A percentile compares a stretch with the other conserved stretches of the same genome.
Conservation (phyloP, 108 stramenopile species). For the Cyclotella cryptica region DNA sequence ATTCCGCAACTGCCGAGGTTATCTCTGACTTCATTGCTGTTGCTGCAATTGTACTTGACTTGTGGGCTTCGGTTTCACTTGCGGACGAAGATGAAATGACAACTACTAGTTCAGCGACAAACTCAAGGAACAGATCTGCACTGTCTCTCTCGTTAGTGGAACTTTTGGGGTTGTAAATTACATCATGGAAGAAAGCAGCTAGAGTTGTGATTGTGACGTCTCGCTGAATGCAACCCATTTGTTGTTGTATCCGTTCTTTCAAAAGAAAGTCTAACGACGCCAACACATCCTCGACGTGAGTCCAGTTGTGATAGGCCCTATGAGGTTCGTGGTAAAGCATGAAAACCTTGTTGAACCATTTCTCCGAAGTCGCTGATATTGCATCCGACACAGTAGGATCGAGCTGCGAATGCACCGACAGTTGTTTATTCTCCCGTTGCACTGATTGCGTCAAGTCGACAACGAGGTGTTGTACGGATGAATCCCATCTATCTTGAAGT, state of each 20-base stretch:
- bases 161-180: conserved; percentile 79
- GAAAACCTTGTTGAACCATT: conserved; percentile 66
- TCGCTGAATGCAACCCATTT: conserved; percentile 1
- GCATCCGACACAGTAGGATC: neutral
- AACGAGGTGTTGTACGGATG: conserved; percentile 15
- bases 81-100: neutral
- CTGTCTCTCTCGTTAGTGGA: conserved; percentile 80
- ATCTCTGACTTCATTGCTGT: conserved; percentile 8
- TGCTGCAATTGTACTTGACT: neutral
- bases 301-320: conserved; percentile 80
- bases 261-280: conserved; percentile 55
- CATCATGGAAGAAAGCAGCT: conserved; percentile 89
- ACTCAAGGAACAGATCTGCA: conserved; percentile 71
- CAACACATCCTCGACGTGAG: conserved; percentile 81
- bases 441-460: neutral
- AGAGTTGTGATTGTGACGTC: conserved; percentile 47
- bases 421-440: no score
- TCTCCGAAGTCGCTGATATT: conserved; percentile 22
- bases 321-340: conserved; percentile 57
- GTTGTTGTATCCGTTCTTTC: neutral
- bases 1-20: conserved; percentile 46
- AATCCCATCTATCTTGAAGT: conserved; percentile 25
- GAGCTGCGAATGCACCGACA: neutral
- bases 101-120: conserved; percentile 41
- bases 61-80: no score